These are phyloP conservation scores for Skeletonema potamos DNA, from an alignment of 108 stramenopile genomes.

Conservation along the genomic window DNA sequence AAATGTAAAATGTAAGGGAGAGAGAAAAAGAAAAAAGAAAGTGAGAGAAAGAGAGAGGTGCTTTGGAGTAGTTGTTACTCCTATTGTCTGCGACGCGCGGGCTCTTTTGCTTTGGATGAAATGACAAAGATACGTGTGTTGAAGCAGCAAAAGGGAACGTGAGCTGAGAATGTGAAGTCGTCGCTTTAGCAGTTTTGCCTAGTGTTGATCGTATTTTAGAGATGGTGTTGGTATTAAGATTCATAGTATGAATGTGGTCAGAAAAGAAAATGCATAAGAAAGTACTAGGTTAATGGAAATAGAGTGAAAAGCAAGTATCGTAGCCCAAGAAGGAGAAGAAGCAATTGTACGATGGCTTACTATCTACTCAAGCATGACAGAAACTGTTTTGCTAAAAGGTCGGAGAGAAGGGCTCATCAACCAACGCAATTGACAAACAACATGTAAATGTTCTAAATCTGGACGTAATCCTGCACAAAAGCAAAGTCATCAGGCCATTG, in stretches of 20 bases:
- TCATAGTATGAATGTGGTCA: background rate
- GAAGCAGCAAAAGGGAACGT: background rate
- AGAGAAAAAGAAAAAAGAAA: background rate
- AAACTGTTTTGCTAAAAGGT: too few relatives aligned
- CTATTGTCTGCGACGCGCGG: too few relatives aligned
- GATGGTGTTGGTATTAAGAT: background rate
- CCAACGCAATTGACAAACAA: too few relatives aligned
- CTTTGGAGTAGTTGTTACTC: background rate
- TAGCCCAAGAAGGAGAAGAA: background rate
- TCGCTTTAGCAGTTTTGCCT: too few relatives aligned
- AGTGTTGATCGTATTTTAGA: background rate
- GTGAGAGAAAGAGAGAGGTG: background rate
- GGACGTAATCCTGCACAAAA: too few relatives aligned
- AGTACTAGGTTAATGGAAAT: background rate
- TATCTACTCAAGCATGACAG: too few relatives aligned
- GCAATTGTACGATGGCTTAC: too few relatives aligned
- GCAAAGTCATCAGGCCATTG: too few relatives aligned
- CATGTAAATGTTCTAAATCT: too few relatives aligned
- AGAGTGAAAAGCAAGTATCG: background rate
- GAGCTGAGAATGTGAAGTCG: background rate
- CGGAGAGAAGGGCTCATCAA: too few relatives aligned
- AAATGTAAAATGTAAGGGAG: too few relatives aligned
- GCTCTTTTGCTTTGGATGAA: background rate
- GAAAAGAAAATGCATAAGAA: background rate
- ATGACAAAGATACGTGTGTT: background rate